Conservation (phyloP, 148 eudicot genomes). For the Arctostaphylos glauca region DNA sequence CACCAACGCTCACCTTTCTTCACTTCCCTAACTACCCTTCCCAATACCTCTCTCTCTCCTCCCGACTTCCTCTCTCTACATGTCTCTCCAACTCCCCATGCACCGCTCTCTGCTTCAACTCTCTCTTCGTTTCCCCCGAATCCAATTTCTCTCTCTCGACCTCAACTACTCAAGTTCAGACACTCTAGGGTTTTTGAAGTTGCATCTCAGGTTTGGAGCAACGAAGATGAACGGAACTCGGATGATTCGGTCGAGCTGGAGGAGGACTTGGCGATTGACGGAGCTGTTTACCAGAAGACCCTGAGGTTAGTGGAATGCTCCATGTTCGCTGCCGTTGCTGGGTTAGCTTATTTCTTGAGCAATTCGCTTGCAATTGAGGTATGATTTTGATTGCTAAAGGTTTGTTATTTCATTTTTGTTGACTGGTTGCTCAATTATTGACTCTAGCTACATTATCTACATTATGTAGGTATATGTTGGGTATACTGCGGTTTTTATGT, state of each 20-base stretch:
- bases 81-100: neutral
- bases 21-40: neutral
- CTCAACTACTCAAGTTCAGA: neutral
- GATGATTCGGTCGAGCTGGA: conserved; percentile 33
- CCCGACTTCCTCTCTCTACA: conserved; percentile 10
- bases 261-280: conserved; percentile 60
- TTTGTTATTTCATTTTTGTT: neutral
- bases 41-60: neutral
- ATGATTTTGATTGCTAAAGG: neutral
- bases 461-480: neutral
- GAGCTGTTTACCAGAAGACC: conserved; percentile 67
- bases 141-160: neutral
- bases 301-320: conserved; percentile 89
- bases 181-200: conserved; percentile 24
- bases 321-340: conserved; percentile 88
- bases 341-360: conserved; percentile 72
- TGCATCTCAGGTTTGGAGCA: conserved; percentile 24
- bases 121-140: conserved; percentile 12
- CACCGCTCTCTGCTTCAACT: neutral
- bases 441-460: neutral
- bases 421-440: neutral
- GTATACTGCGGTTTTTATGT: too few species aligned
- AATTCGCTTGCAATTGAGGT: conserved; percentile 90
- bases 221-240: conserved; percentile 16
- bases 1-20: neutral